Percentiles rank a stretch among this genome's conserved stretches.
Evolutionary conservation across 768 basidiomycete genomes (phyloP).

Genomic region (Boletellus emodensis): DNA sequence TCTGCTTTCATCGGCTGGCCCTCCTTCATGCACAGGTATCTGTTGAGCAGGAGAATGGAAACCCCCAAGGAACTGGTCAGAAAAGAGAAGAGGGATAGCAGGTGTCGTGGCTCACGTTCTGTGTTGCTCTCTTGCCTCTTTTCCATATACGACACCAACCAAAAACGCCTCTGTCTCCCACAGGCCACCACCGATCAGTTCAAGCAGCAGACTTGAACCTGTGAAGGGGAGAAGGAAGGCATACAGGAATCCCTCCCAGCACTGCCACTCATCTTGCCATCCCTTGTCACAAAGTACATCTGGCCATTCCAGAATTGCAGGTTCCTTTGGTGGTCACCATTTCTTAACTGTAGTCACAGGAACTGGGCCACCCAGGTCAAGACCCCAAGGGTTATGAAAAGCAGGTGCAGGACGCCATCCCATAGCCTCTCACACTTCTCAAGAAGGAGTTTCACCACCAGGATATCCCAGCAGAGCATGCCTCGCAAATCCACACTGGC

Average conservation of each 20-base stretch:
- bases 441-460: slow-evolving; percentile 1
- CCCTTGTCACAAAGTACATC: not conserved
- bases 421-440: not conserved
- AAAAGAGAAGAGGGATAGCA: too few species aligned
- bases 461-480: not conserved
- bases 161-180: not conserved
- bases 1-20: not conserved
- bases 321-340: not conserved
- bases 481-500: not conserved
- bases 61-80: not conserved
- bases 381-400: not conserved
- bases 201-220: not conserved
- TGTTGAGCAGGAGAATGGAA: too few species aligned
- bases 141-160: not conserved
- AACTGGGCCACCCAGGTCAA: not conserved
- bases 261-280: not conserved
- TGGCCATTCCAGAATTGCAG: not conserved
- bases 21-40: not conserved
- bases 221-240: not conserved
- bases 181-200: not conserved
- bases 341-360: not conserved
- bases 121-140: not conserved
- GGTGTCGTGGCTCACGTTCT: not conserved
- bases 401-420: not conserved
- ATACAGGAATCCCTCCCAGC: not conserved